A percentile compares a stretch with the other conserved stretches of the same genome.
Evolutionary conservation across 441 rosid genomes (phyloP).

Genomic region (Rhodomyrtus psidioides): DNA sequence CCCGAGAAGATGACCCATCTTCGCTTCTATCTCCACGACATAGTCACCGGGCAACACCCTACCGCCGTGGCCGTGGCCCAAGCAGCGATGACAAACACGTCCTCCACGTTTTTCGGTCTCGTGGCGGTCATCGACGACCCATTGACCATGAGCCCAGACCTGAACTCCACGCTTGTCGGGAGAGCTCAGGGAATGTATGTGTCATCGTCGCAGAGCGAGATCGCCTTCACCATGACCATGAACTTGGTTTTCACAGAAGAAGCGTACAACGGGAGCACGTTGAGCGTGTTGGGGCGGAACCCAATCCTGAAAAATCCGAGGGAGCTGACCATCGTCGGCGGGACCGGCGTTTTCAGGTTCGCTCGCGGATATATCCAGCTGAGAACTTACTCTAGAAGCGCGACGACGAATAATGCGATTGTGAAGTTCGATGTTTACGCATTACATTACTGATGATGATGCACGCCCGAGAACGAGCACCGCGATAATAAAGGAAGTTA

Average conservation of each 20-base stretch:
- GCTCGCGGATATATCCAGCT: background rate
- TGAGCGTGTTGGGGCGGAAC: constrained; percentile 43
- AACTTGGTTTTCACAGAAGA: constrained; percentile 35
- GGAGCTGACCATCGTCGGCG: constrained; percentile 57
- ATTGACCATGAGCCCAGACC: constrained; percentile 31
- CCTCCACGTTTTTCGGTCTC: constrained; percentile 26
- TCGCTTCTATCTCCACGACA: constrained; percentile 55
- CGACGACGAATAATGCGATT: background rate
- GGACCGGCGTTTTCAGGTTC: constrained; percentile 43
- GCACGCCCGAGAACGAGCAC: background rate
- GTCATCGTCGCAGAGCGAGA: constrained; percentile 20
- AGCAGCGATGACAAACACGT: constrained; percentile 18
- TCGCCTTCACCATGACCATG: constrained; percentile 35
- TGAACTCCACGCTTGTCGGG: constrained; percentile 33
- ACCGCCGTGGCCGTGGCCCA: constrained; percentile 35
- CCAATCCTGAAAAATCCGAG: constrained; percentile 27
- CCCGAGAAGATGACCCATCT: background rate
- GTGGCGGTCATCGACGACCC: constrained; percentile 36
- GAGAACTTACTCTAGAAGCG: background rate
- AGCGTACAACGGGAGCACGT: constrained; percentile 45
- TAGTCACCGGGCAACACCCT: constrained; percentile 24
- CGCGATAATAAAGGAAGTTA: background rate
- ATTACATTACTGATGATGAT: background rate
- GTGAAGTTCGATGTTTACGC: background rate
- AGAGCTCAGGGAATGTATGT: constrained; percentile 56